Evolutionary conservation across 164 flowering plant genomes (phyloP), one percentile per base, ranked within the genome.

Genomic region (Liquidambar formosana): DNA sequence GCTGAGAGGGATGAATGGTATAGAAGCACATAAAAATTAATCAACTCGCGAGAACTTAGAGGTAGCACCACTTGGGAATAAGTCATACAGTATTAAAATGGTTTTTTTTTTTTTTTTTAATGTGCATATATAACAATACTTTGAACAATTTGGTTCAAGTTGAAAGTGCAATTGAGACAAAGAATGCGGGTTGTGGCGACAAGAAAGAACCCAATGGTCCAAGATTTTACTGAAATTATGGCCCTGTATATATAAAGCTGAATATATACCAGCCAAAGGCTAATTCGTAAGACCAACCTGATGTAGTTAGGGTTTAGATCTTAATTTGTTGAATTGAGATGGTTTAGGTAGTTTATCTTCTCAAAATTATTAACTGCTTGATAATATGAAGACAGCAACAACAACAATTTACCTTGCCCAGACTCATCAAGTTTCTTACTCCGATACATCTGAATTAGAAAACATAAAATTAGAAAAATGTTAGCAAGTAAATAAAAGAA

Each of bases 341-440:
- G 18, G 5, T 49, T 49, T 15, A n/a, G 3, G 18, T 49, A 2
- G 53, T 49, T 15, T 15, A n/a, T 16, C n/a, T 49, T 41, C 16
- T 15, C 11, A 16, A 33, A 2, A 2, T 33, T 33, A 33, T 33
- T 33, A 2, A 33, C 41, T 33, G 41, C 6, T 6, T 33, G 41
- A 33, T 6, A 33, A 33, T 33, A 33, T 33, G 41, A 33, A 33
- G 6, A 33, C 41, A 33, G 4, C 41, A 2, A 33, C 41, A 33
- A 33, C 41, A 33, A n/a, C n/a, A 60, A 5, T 14, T 47, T 79
- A 79, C 85, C 85, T 82, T 73, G 80, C 2, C 85, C 81, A 14
- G 72, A 57, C 12, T 77, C 85, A 53, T 79, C 85, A 11, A 77
- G 74, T 68, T 79, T 82, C 73, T 77, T 82, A 38, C 81, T 79